Percentiles rank a stretch among this genome's conserved stretches.
Evolutionary conservation across 352 stramenopile genomes (phyloP).

Genomic region (Pythium aquatile): DNA sequence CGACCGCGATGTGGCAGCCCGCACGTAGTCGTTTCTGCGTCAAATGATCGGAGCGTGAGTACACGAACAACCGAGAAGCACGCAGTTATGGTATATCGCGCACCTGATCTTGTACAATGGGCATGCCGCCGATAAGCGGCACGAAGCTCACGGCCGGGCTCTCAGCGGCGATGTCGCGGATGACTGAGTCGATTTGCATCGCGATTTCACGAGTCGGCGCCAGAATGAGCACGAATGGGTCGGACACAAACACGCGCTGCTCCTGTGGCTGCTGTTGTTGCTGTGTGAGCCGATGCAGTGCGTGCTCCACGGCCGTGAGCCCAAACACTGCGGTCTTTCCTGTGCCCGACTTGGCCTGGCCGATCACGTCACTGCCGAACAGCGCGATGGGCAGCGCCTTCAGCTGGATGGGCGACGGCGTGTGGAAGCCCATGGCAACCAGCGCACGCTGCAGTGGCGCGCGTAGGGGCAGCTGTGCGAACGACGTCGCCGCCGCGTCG

Average conservation of each 20-base stretch:
- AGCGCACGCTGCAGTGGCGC: slow-evolving; percentile 50
- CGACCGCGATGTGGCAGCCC: slow-evolving; percentile 66
- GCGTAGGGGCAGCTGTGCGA: slow-evolving; percentile 63
- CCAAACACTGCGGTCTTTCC: slow-evolving; percentile 83
- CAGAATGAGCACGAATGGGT: slow-evolving; percentile 59
- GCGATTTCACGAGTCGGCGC: slow-evolving; percentile 77
- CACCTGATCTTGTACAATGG: slow-evolving; percentile 61
- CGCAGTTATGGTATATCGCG: not conserved
- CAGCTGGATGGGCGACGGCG: slow-evolving; percentile 70
- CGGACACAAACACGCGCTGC: not conserved
- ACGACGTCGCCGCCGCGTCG: slow-evolving; percentile 29
- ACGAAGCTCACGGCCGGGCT: slow-evolving; percentile 36
- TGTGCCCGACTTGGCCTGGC: slow-evolving; percentile 80
- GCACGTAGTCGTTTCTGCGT: slow-evolving; percentile 32
- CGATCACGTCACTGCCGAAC: slow-evolving; percentile 80
- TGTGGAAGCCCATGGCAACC: slow-evolving; percentile 47
- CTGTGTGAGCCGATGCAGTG: slow-evolving; percentile 33
- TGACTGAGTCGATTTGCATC: slow-evolving; percentile 67
- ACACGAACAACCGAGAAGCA: no score
- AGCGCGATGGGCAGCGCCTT: slow-evolving; percentile 65
- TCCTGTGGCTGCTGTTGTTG: slow-evolving; percentile 3
- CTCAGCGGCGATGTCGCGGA: slow-evolving; percentile 52
- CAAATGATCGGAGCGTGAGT: no score
- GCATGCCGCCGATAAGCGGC: slow-evolving; percentile 61
- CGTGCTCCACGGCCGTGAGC: slow-evolving; percentile 60